Conservation (phyloP, 2,329 filamentous ascomycete species). For the Falciphora oryzae region DNA sequence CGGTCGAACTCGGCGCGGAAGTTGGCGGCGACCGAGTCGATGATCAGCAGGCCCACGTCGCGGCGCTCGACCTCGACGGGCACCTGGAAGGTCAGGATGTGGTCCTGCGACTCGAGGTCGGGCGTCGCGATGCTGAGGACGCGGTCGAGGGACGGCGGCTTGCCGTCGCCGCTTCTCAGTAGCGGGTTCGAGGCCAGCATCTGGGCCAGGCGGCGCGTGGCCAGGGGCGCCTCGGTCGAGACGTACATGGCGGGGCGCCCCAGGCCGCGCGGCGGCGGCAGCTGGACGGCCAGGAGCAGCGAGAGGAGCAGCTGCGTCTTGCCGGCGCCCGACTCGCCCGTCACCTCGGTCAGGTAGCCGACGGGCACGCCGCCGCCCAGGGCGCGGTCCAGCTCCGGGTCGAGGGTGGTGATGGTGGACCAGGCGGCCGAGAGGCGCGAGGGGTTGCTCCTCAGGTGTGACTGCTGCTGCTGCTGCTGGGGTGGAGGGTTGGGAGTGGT, state of each 20-base stretch:
- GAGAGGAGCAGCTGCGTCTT: conserved; percentile 92
- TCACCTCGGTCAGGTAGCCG: conserved; percentile 80
- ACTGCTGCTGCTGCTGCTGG: conserved; percentile 14
- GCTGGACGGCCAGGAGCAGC: conserved; percentile 77
- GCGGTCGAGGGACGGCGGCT: conserved; percentile 60
- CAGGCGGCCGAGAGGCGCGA: conserved; percentile 35
- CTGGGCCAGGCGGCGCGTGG: conserved; percentile 75
- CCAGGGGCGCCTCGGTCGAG: conserved; percentile 81
- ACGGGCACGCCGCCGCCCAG: conserved; percentile 81
- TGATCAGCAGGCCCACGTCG: conserved; percentile 71
- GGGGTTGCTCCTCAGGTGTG: conserved; percentile 27
- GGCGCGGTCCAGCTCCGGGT: conserved; percentile 59
- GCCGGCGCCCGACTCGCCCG: conserved; percentile 87
- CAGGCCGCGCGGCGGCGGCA: conserved; percentile 66
- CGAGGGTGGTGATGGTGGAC: conserved; percentile 72
- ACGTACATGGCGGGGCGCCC: conserved; percentile 80
- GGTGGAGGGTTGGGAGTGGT: conserved; percentile 3
- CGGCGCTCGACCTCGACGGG: conserved; percentile 75
- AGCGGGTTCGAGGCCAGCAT: conserved; percentile 64
- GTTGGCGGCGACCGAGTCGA: conserved; percentile 93
- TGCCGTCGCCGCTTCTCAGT: conserved; percentile 31
- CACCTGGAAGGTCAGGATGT: conserved; percentile 88
- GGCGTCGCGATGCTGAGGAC: conserved; percentile 79
- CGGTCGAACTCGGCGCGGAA: conserved; percentile 86
- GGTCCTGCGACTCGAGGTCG: conserved; percentile 90